phyloP scores from a whole-genome alignment of 371 early-diverging fungal species.

The Apophysomyces sp. region DNA sequence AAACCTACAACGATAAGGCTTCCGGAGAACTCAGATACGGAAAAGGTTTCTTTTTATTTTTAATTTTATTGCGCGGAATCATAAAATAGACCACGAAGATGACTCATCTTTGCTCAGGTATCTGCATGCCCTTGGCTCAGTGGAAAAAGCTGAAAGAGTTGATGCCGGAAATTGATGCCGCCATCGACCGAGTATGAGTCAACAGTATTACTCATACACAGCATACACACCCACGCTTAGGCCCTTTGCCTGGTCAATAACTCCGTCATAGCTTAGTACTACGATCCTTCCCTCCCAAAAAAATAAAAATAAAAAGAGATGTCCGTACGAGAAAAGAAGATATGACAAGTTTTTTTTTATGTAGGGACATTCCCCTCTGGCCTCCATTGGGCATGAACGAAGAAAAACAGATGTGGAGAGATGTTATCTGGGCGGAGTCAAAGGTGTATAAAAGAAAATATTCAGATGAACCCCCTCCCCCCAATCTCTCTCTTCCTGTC shows the following conservation, averaged over 20 bases:
- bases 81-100: not conserved
- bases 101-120: slow-evolving; percentile 12
- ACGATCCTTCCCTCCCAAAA: no score
- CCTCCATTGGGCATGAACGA: no score
- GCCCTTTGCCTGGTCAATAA: no score
- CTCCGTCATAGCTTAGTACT: no score
- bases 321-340: no score
- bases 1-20: slow-evolving; percentile 6
- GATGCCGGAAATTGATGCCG: slow-evolving; percentile 22
- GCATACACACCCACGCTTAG: not conserved
- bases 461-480: not conserved
- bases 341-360: no score
- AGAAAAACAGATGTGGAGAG: no score
- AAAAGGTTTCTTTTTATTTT: slow-evolving; percentile 9
- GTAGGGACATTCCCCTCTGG: no score
- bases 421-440: not conserved
- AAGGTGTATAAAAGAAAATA: not conserved
- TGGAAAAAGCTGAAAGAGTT: slow-evolving; percentile 26
- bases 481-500: not conserved
- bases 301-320: no score
- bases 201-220: not conserved
- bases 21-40: slow-evolving; percentile 9
- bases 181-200: slow-evolving; percentile 8
- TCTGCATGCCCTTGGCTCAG: slow-evolving; percentile 23
- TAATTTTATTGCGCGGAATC: not conserved